Evolutionary conservation across 768 basidiomycete species (phyloP).

Genomic region (Pholiota conissans): DNA sequence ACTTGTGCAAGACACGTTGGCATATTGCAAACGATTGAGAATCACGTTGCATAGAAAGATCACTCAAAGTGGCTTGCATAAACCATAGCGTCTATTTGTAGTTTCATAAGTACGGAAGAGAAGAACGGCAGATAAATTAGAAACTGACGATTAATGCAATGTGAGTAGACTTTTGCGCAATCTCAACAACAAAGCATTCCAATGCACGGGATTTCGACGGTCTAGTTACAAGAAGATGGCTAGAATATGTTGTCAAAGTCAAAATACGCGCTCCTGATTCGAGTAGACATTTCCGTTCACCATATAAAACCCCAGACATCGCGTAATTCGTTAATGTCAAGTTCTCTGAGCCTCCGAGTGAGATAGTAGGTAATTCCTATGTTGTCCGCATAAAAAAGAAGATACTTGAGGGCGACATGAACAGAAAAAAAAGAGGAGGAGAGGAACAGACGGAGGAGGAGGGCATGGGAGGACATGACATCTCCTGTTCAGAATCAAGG

Average conservation of each 20-base stretch:
- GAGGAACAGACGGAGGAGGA: constrained; percentile 89
- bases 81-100: constrained; percentile 82
- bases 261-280: constrained; percentile 8
- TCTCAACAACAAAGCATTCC: constrained; percentile 90
- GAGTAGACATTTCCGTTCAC: constrained; percentile 38
- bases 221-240: constrained; percentile 92
- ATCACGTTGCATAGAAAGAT: constrained; percentile 64
- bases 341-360: constrained; percentile 67
- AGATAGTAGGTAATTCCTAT: constrained; percentile 92
- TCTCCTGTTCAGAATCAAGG: constrained; percentile 1
- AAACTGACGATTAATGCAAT: constrained; percentile 89
- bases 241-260: constrained; percentile 31
- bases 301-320: constrained; percentile 92
- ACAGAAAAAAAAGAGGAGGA: constrained; percentile 92
- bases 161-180: constrained; percentile 89
- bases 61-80: constrained; percentile 93
- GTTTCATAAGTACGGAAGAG: constrained; percentile 3
- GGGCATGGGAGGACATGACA: constrained; percentile 70
- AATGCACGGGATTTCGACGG: constrained; percentile 91
- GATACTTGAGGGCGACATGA: constrained; percentile 89
- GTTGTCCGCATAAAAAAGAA: constrained; percentile 79
- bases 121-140: constrained; percentile 6
- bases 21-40: constrained; percentile 87
- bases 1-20: constrained; percentile 85
- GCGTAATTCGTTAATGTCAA: constrained; percentile 69